Conservation (phyloP, 2,329 filamentous ascomycete species). For the Colletotrichum zoysiae region DNA sequence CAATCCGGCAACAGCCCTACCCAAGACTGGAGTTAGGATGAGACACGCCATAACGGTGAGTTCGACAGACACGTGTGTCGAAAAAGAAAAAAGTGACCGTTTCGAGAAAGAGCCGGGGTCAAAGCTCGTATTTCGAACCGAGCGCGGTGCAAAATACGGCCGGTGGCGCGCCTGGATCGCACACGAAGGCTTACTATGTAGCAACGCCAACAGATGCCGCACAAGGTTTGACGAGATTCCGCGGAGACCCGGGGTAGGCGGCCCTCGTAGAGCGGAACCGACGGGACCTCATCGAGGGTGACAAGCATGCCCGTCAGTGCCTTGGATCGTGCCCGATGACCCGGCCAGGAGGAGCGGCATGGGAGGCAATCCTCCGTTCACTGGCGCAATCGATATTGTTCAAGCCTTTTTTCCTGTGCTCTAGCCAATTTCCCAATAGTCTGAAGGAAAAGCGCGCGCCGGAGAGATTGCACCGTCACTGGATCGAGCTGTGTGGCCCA, state of each 20-base stretch:
- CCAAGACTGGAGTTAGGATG: neutral
- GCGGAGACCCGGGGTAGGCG: neutral
- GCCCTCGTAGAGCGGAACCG: neutral
- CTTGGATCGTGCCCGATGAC: neutral
- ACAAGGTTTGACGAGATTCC: neutral
- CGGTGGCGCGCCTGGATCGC: neutral
- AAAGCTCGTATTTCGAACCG: constrained; percentile 15
- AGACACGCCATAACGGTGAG: constrained; percentile 1
- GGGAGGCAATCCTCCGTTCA: neutral
- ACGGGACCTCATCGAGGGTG: neutral
- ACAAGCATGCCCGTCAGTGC: neutral
- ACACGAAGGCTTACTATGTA: neutral
- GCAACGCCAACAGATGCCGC: constrained; percentile 5
- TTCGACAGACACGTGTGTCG: neutral
- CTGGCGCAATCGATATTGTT: neutral
- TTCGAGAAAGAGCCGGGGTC: neutral
- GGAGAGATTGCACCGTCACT: neutral
- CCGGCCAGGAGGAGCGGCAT: neutral
- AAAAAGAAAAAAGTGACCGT: neutral
- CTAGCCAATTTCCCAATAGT: neutral
- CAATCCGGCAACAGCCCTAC: constrained; percentile 3
- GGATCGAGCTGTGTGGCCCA: neutral
- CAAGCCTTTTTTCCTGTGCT: neutral
- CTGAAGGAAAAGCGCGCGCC: neutral
- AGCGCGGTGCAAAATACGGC: neutral